Percentiles rank a stretch among this genome's conserved stretches.
These are phyloP conservation scores for Cinnamomum chago DNA, from an alignment of 164 flowering plant species.

Conservation along the genomic window DNA sequence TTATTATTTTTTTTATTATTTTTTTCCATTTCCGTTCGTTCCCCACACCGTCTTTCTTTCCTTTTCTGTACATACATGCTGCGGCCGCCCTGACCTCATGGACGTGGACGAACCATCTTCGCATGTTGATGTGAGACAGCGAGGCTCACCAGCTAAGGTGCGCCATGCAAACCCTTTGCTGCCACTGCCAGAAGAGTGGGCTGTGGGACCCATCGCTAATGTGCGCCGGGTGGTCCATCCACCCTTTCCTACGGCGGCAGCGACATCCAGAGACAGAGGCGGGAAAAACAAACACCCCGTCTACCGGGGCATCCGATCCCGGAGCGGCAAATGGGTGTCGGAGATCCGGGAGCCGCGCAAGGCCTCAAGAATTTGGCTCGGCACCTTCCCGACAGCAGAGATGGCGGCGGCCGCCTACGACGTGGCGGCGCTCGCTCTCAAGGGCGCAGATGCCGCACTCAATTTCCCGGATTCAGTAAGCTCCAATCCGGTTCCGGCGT, in stretches of 20 bases:
- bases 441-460: slow-evolving; percentile 41
- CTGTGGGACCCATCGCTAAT: no score
- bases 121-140: slow-evolving; percentile 10
- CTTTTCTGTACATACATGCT: no score
- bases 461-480: slow-evolving; percentile 48
- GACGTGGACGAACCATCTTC: slow-evolving; percentile 1
- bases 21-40: no score
- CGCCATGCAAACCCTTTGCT: no score
- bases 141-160: not conserved
- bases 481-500: slow-evolving; percentile 40
- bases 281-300: slow-evolving; percentile 23
- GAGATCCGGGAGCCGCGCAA: slow-evolving; percentile 76
- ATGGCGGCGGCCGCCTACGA: slow-evolving; percentile 88
- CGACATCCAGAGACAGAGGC: not conserved
- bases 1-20: no score
- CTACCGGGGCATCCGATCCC: slow-evolving; percentile 57
- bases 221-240: no score
- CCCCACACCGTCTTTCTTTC: no score
- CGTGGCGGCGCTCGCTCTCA: slow-evolving; percentile 66
- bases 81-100: no score
- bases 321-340: slow-evolving; percentile 79
- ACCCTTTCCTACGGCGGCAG: not conserved
- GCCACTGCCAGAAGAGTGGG: no score
- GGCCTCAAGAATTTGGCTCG: slow-evolving; percentile 69
- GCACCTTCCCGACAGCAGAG: slow-evolving; percentile 63